Evolutionary conservation across 257 asterid genomes (phyloP), one percentile per base, ranked within the genome.

Genomic region (Solanum medicagineum): DNA sequence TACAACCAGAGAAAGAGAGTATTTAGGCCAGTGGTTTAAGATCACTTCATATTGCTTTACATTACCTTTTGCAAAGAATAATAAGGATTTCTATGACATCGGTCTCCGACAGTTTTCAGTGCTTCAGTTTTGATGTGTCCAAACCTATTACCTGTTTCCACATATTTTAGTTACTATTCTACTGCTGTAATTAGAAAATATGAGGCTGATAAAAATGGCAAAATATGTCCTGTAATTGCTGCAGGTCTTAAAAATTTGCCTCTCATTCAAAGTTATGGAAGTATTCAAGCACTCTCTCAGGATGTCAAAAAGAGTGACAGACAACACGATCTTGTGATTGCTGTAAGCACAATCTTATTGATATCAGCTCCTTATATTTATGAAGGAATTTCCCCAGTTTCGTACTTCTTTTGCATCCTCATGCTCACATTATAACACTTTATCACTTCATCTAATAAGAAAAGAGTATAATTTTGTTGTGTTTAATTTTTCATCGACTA

Each of bases 261-360:
- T 32, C 90, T 87, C 62, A 93, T 92, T 82, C 94, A 94, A 87
- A 92, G 99, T 90, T 95, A 92, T 55, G 89, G 89, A 66, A 92
- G 94, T 91, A 92, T 96, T 80, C 97, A 90, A 86, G 88, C 92
- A 84, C 87, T 96, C 86, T 49, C 91, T 81, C 92, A 92, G 90
- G 87, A 80, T 56, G 89, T 90, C 85, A 90, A 88, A 62, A 94
- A 96, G 91, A 89, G 97, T 24, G 97, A 95, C 81, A 90, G 98
- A 87, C 87, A 84, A 87, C 98, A 96, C 54, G 94, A 96, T 77
- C 89, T 94, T 84, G 98, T 96, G 74, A 92, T 94, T 74, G 98
- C 97, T 88, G 99, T 96, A 90, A 93, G 98, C 88, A 80, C 83
- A 68, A 57, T 86, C 79, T 84, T 84, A 44, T 75, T 71, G 15